Conservation (phyloP, 495 filamentous ascomycete species). For the Hypoxylon trugodes region DNA sequence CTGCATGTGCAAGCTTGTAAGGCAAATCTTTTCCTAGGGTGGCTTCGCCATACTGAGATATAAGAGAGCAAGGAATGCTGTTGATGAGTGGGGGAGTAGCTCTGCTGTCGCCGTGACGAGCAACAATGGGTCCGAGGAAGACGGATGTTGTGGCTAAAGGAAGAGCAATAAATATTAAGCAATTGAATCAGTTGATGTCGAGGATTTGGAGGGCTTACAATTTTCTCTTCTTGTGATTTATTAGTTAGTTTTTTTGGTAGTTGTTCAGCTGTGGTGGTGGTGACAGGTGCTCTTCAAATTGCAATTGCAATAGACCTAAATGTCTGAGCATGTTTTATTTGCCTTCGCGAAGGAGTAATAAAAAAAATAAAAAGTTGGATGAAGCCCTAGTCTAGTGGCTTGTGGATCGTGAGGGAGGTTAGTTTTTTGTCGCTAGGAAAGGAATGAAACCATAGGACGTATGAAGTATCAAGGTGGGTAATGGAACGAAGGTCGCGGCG, state of each 20-base stretch:
- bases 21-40: background rate
- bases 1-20: conserved; percentile 22
- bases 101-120: background rate
- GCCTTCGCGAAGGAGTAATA: too few species aligned
- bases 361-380: too few species aligned
- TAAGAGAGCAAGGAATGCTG: background rate
- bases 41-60: background rate
- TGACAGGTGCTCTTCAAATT: too few species aligned
- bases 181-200: background rate
- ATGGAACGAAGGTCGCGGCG: too few species aligned
- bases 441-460: too few species aligned
- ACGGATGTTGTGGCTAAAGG: background rate
- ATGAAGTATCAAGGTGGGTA: too few species aligned
- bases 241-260: background rate
- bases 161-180: background rate
- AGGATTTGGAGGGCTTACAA: background rate
- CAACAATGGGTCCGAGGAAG: background rate
- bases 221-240: background rate
- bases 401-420: too few species aligned
- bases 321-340: too few species aligned
- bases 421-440: too few species aligned
- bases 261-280: too few species aligned
- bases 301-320: too few species aligned
- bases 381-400: too few species aligned
- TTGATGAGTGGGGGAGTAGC: background rate